These are phyloP conservation scores for Plasmodium sp. DNA, from an alignment of 169 alveolate genomes.

Conservation along the genomic window DNA sequence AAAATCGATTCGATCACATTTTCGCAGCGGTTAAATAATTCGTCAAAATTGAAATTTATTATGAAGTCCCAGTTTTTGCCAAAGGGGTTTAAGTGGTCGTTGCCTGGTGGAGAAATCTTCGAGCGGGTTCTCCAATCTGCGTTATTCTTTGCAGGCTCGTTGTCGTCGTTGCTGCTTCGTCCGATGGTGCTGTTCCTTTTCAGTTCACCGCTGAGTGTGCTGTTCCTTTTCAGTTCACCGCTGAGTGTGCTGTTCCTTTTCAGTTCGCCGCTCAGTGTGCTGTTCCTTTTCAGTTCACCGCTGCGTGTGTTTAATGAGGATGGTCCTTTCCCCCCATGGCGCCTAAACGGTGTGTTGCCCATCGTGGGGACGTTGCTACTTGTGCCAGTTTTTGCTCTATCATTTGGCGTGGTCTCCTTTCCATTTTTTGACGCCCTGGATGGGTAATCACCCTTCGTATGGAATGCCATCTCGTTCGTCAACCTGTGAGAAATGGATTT, in stretches of 20 bases:
- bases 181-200: not conserved
- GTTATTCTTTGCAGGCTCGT: not conserved
- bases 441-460: not conserved
- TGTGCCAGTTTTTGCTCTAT: not conserved
- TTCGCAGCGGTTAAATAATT: slow-evolving; percentile 69
- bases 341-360: not conserved
- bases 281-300: not conserved
- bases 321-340: not conserved
- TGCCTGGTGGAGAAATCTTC: not conserved
- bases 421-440: not conserved
- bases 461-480: not conserved
- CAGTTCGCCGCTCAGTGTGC: not conserved
- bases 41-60: slow-evolving; percentile 66
- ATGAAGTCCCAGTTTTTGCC: slow-evolving; percentile 68
- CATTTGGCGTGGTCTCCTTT: not conserved
- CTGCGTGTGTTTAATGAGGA: not conserved
- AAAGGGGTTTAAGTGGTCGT: slow-evolving; percentile 40
- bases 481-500: not conserved
- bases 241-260: not conserved
- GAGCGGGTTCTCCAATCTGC: not conserved
- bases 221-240: no score
- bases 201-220: no score
- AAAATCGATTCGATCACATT: slow-evolving; percentile 67
- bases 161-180: not conserved
- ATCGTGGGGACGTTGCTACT: not conserved